Evolutionary conservation across 2,329 filamentous ascomycete species (phyloP), one percentile per base, ranked within the genome.

Genomic region (Epichloe glyceriae): DNA sequence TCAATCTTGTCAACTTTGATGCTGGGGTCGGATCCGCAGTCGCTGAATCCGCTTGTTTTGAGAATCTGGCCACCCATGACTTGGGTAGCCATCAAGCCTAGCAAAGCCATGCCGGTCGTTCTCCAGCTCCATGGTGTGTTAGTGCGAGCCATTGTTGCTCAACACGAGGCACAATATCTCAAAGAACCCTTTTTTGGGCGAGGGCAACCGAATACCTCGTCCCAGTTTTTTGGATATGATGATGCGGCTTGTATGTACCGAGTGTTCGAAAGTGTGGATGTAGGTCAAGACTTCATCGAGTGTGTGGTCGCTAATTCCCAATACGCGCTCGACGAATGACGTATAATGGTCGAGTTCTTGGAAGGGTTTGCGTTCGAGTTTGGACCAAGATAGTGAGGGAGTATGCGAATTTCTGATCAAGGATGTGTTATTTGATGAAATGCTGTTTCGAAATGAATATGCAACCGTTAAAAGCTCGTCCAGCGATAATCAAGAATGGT

Each of bases 1-100:
- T 91, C 73, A 55, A 94, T 73, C 59, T 77, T 82, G 57, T 88
- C 73, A 50, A 96, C 83, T 55, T 75, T 76, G 60, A 97, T 73
- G 66, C 59, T 76, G 59, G 61, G 43, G 33, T 74, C 67, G 47
- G 64, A 62, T 38, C 62, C 64, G 68, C 93, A 97, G 56, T 82
- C 82, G 61, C 74, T 80, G 70, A 93, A 95, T 53, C 89, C 87
- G 55, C 78, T 79, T 22, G 90, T 96, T 63, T 83, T 79, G 52
- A 98, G 78, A 52, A 94, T 73, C 58, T 91, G 82, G 54, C 71
- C 75, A 51, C 79, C 86, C 53, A 85, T 64, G 50, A 76, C 83
- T 52, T 73, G 68, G 46, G 63, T 65, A 15, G 64, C 59, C 44
- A 75, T 62, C 48, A 65, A 62, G 47, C 64, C 61, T 12, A 57